Base-by-base conservation (phyloP, 2,329 filamentous ascomycete species). In the Arthrocladium fulminans region DNA sequence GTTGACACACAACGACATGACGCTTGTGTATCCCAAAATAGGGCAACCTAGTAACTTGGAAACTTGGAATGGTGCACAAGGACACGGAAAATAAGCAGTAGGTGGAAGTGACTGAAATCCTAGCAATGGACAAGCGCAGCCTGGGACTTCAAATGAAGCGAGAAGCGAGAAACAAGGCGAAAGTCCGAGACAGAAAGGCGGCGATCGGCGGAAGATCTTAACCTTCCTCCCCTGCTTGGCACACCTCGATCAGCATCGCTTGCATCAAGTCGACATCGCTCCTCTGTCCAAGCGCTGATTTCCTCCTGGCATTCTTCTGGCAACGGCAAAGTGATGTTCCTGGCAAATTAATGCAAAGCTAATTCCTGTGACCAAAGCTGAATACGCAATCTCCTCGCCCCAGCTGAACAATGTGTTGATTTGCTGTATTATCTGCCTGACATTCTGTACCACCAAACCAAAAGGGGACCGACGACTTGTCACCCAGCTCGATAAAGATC, bases 1-100 rank as follows among this genome's bases (percentile, higher is more conserved):
- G 64, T 94, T 94, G 63, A 85, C 80, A 65, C 88, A 95, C 45
- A 97, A 78, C 59, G 88, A 84, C 88, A 95, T 95, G 40, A 29
- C 47, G 17, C 2, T 9, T 22, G 37, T 15, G 24, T 17, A 39
- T 13, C 27, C 6, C 20, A 13, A 23, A n/a, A 10, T 42, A 3
- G 10, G 6, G 39, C n/a, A n/a, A 23, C n/a, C 24, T 25, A 22
- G 38, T 7, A 41, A 20, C 8, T 20, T 41, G 38, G 22, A 41
- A 29, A 13, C 27, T 29, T 29, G 27, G 27, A 29, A 13, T 13
- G 27, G 27, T 13, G 7, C 27, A 7, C 7, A 13, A 29, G 27
- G 7, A 13, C 7, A 29, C 7, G 6, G 17, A 37, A 6, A 37
- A 15, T 6, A 7, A 37, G 13, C 7, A 37, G 17, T 7, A 6